Conservation (phyloP, 371 early-diverging fungal species). For the Mortierella sp. region DNA sequence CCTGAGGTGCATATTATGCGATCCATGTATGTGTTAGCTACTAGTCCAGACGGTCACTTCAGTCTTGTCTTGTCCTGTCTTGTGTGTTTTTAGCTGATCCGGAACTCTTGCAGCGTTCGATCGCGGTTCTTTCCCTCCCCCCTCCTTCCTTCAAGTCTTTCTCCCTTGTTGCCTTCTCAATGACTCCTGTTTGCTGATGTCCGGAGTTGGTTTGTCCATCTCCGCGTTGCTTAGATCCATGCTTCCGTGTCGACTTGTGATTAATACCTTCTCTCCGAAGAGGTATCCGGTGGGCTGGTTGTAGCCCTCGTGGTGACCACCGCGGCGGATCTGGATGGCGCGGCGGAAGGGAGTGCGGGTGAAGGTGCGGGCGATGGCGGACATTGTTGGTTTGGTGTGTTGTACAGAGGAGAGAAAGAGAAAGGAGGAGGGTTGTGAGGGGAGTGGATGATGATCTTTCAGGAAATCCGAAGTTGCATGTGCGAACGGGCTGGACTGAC, state of each 20-base stretch:
- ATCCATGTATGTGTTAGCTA: not conserved
- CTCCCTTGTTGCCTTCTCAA: not conserved
- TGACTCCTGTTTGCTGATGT: not conserved
- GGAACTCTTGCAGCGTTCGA: not conserved
- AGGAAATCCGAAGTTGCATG: constrained; percentile 11
- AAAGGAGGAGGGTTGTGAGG: not conserved
- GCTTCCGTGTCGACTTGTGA: not conserved
- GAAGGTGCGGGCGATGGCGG: constrained; percentile 65
- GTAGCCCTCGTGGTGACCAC: constrained; percentile 64
- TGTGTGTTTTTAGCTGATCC: not conserved
- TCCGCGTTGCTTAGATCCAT: constrained; percentile 1
- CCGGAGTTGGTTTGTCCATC: not conserved
- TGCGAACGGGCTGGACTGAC: not conserved
- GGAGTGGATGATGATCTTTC: constrained; percentile 4
- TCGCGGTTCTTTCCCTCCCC: not conserved
- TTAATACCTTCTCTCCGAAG: constrained; percentile 74
- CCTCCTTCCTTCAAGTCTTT: no score
- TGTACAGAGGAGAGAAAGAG: not conserved
- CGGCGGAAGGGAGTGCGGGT: constrained; percentile 64
- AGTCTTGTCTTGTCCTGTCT: not conserved
- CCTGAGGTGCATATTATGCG: not conserved
- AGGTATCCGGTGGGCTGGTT: constrained; percentile 78
- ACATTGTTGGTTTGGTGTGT: constrained; percentile 23
- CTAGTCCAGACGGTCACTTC: no score
- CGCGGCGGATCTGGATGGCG: constrained; percentile 64